Conservation (phyloP, 257 asterid species). For the Solanum clarkiae region DNA sequence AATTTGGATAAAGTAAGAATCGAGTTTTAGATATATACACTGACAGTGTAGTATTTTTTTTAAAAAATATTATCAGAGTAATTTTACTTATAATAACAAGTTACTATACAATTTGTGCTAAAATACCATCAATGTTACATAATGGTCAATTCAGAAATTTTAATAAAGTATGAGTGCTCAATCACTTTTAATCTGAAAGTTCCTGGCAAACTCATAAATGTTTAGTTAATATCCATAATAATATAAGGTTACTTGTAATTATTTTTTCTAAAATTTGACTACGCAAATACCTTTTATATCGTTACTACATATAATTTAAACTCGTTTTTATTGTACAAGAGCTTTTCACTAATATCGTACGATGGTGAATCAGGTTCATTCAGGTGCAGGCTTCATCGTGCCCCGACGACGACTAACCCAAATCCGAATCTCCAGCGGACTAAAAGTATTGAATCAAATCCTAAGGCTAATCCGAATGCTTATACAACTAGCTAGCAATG, state of each 20-base stretch:
- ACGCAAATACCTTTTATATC: not conserved
- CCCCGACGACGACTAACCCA: slow-evolving; percentile 1
- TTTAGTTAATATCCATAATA: not conserved
- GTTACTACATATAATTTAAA: not conserved
- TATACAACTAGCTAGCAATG: not conserved
- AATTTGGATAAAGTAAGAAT: not conserved
- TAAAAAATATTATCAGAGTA: too few relatives aligned
- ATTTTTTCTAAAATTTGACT: too few relatives aligned
- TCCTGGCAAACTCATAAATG: not conserved
- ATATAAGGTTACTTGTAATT: not conserved
- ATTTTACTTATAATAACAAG: too few relatives aligned
- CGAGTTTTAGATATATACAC: not conserved
- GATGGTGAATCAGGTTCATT: not conserved
- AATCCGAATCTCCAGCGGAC: slow-evolving; percentile 33
- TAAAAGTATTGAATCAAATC: slow-evolving; percentile 37
- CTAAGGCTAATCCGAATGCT: not conserved
- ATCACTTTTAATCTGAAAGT: not conserved
- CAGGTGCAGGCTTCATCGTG: slow-evolving; percentile 64
- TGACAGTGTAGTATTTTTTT: not conserved
- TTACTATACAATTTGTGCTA: too few relatives aligned
- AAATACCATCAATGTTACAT: too few relatives aligned
- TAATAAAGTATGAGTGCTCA: too few relatives aligned
- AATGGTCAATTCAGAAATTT: too few relatives aligned
- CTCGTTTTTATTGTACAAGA: not conserved
- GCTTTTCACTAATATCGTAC: too few relatives aligned